Evolutionary conservation across 768 basidiomycete species (phyloP).

Genomic region (Trametes coccinea): DNA sequence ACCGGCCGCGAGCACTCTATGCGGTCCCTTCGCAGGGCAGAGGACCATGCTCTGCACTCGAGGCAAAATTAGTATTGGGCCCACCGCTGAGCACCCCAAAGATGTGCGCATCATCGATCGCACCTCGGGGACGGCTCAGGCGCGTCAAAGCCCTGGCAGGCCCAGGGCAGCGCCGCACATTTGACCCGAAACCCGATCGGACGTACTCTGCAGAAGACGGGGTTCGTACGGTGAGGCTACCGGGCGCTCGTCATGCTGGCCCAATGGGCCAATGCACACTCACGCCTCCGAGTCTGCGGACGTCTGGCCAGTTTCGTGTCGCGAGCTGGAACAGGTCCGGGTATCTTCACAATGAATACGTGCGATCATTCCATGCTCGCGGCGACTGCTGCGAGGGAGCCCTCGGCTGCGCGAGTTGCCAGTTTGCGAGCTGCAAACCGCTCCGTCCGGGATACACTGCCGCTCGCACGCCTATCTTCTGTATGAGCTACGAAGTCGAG

Average conservation of each 20-base stretch:
- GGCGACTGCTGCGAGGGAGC: background rate
- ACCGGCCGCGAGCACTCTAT: background rate
- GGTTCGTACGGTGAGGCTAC: background rate
- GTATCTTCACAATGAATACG: background rate
- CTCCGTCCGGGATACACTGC: no score
- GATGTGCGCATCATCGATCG: background rate
- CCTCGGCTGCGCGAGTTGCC: background rate
- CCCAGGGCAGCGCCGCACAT: background rate
- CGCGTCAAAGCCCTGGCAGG: background rate
- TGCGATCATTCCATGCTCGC: background rate
- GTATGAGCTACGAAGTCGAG: background rate
- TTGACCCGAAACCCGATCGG: conserved; percentile 6
- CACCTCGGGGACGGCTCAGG: background rate
- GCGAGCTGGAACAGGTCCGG: background rate
- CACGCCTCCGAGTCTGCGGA: background rate
- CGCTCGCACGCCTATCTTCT: background rate
- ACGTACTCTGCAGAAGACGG: background rate
- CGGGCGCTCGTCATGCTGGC: no score
- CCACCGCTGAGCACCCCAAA: conserved; percentile 9
- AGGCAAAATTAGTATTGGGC: background rate
- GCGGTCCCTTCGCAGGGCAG: background rate
- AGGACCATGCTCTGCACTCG: background rate
- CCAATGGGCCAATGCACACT: no score
- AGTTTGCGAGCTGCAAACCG: no score
- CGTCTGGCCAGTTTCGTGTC: background rate